Conservation (phyloP, 345 rosid species). For the Angophora floribunda region DNA sequence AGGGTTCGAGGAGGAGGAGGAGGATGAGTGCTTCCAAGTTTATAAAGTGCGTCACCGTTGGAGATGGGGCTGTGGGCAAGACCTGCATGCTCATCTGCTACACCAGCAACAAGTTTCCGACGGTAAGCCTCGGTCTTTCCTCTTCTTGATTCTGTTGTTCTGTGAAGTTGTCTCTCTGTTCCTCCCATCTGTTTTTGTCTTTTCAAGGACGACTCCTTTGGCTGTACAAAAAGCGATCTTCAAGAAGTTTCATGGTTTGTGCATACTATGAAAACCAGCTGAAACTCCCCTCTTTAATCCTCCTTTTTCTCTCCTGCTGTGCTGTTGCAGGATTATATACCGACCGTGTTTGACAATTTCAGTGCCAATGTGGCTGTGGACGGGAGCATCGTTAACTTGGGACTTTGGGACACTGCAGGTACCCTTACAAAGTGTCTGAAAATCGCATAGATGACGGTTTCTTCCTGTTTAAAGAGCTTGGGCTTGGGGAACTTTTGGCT, state of each 20-base stretch:
- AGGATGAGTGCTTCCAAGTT: constrained; percentile 93
- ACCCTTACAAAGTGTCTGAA: neutral
- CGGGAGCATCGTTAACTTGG: constrained; percentile 87
- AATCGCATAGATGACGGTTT: neutral
- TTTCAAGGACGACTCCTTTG: neutral
- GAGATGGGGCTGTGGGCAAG: constrained; percentile 99
- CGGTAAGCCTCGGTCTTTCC: constrained; percentile 37
- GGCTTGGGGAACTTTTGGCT: neutral
- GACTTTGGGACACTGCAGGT: constrained; percentile 99
- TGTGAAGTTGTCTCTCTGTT: neutral
- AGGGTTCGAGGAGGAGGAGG: neutral
- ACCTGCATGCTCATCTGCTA: constrained; percentile 99
- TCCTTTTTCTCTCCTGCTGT: neutral
- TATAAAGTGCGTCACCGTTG: constrained; percentile 98
- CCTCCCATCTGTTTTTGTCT: neutral
- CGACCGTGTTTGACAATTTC: constrained; percentile 97
- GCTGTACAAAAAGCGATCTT: neutral
- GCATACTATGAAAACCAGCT: neutral
- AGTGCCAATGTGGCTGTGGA: constrained; percentile 97
- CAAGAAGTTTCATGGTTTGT: neutral
- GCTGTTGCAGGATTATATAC: constrained; percentile 72
- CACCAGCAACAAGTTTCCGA: constrained; percentile 98
- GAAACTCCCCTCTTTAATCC: neutral
- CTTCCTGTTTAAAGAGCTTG: neutral
- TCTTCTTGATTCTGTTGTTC: neutral